A percentile compares a stretch with the other conserved stretches of the same genome.
These are phyloP conservation scores for Torrubiellomyces zombiae DNA, from an alignment of 2,329 filamentous ascomycete species.

Conservation along the genomic window DNA sequence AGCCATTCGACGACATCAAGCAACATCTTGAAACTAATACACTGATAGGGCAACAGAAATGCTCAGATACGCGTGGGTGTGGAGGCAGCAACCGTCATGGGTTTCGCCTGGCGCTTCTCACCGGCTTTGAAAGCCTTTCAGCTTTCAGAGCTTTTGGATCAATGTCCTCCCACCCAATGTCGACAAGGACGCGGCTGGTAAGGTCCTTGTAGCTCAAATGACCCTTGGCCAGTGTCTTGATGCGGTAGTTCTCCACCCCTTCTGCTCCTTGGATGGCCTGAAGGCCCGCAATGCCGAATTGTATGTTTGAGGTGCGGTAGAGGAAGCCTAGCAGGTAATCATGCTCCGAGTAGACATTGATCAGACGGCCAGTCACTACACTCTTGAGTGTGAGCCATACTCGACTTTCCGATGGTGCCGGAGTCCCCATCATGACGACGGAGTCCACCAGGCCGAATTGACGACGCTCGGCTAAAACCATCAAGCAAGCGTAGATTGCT, in stretches of 20 bases:
- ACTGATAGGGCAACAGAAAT: too few relatives aligned
- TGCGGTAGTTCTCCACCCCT: conserved; percentile 50
- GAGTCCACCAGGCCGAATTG: conserved; percentile 80
- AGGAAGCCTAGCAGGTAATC: conserved; percentile 82
- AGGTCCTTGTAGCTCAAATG: conserved; percentile 57
- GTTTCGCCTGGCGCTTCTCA: conserved; percentile 1
- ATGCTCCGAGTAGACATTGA: conserved; percentile 78
- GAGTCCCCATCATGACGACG: conserved; percentile 69
- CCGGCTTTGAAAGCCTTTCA: conserved; percentile 7
- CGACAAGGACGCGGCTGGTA: conserved; percentile 47
- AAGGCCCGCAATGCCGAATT: conserved; percentile 71
- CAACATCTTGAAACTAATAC: too few relatives aligned
- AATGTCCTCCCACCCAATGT: conserved; percentile 53
- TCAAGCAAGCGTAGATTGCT: conserved; percentile 71
- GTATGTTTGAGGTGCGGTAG: conserved; percentile 66
- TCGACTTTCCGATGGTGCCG: conserved; percentile 52
- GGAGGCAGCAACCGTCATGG: too few relatives aligned
- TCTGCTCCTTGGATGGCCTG: conserved; percentile 53
- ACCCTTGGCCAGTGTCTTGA: conserved; percentile 47
- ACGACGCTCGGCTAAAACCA: conserved; percentile 59
- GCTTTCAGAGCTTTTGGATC: conserved; percentile 17
- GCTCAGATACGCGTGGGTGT: too few relatives aligned
- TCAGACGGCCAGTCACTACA: conserved; percentile 65
- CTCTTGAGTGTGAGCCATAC: conserved; percentile 66
- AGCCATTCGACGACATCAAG: too few relatives aligned